Base-by-base conservation (phyloP, 139 green algal genomes). In the Gonium pectorale region DNA sequence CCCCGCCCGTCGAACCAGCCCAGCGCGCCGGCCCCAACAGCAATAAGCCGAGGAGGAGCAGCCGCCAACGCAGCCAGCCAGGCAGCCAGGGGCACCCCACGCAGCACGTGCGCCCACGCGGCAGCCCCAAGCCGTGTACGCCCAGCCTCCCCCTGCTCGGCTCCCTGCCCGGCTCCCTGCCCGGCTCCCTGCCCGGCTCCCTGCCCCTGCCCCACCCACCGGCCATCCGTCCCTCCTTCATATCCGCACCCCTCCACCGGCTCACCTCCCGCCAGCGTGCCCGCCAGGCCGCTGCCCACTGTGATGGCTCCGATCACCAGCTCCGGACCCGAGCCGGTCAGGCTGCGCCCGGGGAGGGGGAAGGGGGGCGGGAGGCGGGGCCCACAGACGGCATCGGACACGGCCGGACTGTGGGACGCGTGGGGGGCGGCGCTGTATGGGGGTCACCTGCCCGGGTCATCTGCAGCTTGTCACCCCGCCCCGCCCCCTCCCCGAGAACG, bases 221-320 rank as follows among this genome's bases (percentile, higher is more conserved):
- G n/a, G n/a, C n/a, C n/a, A n/a, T n/a, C n/a, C n/a, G n/a, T n/a
- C n/a, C n/a, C n/a, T n/a, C n/a, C n/a, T n/a, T n/a, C n/a, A n/a
- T n/a, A n/a, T n/a, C n/a, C n/a, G n/a, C n/a, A n/a, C n/a, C n/a
- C n/a, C n/a, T n/a, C n/a, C n/a, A n/a, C n/a, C n/a, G n/a, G n/a
- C n/a, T n/a, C 67, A 56, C 56, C 81, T 27, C 96, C 96, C 9
- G 79, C 63, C 59, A 97, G 66, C n/a, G 93, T 95, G 38, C 95
- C 95, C 35, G 92, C 40, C 8, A 93, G 74, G 69, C 92, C 92
- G 27, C 94, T 94, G 22, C 94, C 2, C 2, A 98, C 94, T 0
- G 94, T 98, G 35, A 98, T 86, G 31, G 67, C 91, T 2, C 96
- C 96, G 84, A 98, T 96, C 0, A 92, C 81, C 35, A 95, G 56